Evolutionary conservation across 345 rosid species (phyloP).

Genomic region (Euphorbia tirucalli): DNA sequence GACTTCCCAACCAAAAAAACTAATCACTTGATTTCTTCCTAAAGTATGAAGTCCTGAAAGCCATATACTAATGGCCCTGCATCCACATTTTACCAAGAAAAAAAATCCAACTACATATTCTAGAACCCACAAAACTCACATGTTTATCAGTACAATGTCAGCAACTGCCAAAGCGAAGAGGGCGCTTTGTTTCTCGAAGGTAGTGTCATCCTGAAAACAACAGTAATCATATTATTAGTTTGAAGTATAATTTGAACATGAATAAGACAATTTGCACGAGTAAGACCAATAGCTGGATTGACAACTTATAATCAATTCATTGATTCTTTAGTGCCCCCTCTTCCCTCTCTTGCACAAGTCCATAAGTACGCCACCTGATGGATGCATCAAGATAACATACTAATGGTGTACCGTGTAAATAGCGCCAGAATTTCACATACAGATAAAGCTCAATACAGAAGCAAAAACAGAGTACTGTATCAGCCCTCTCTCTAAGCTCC

Average conservation of each 20-base stretch:
- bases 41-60: neutral
- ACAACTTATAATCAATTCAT: neutral
- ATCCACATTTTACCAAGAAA: neutral
- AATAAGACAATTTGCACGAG: conserved; percentile 3
- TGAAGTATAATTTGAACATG: neutral
- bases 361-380: neutral
- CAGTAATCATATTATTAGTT: neutral
- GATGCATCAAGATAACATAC: too few relatives aligned
- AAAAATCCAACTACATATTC: neutral
- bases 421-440: neutral
- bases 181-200: conserved; percentile 80
- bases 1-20: neutral
- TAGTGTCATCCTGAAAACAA: conserved; percentile 67
- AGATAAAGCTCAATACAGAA: neutral
- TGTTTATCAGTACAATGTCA: conserved; percentile 69
- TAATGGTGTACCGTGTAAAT: neutral
- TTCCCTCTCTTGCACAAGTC: neutral
- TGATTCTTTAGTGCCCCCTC: neutral
- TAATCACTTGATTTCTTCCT: neutral
- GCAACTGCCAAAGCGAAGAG: conserved; percentile 69
- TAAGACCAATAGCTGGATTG: neutral
- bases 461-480: too few relatives aligned
- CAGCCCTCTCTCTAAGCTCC: too few relatives aligned
- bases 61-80: neutral
- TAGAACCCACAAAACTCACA: conserved; percentile 42